Evolutionary conservation across 2,329 filamentous ascomycete species (phyloP).

Genomic region (Aspergillus thermomutatus): DNA sequence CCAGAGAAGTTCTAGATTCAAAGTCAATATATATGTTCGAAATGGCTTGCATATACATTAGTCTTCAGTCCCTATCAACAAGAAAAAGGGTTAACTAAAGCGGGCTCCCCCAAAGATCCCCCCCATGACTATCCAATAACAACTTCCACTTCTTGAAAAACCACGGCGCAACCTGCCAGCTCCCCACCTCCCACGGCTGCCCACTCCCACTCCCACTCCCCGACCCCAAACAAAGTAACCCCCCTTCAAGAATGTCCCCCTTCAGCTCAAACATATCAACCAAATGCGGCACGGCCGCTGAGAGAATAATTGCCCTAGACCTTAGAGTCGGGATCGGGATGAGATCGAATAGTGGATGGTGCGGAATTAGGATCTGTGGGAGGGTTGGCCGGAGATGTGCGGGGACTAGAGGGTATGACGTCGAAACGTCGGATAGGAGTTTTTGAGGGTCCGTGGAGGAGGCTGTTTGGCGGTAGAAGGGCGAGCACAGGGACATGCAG

Average conservation of each 20-base stretch:
- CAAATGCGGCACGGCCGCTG: constrained; percentile 25
- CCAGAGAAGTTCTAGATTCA: no score
- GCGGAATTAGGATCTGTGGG: constrained; percentile 37
- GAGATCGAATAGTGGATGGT: constrained; percentile 37
- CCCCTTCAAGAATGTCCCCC: constrained; percentile 33
- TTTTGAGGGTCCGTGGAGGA: constrained; percentile 12
- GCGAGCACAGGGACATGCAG: constrained; percentile 25
- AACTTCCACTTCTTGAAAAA: constrained; percentile 29
- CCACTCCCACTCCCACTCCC: constrained; percentile 1
- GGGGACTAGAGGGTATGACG: constrained; percentile 20
- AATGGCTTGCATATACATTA: no score
- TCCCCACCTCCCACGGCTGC: constrained; percentile 35
- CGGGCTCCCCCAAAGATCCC: no score
- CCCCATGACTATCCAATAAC: background rate
- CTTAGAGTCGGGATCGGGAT: constrained; percentile 35
- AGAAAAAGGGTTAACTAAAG: no score
- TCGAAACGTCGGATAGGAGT: constrained; percentile 20
- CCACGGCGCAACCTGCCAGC: constrained; percentile 29
- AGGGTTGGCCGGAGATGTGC: constrained; percentile 35
- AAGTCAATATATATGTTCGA: no score
- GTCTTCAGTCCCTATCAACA: no score
- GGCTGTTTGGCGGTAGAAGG: constrained; percentile 28
- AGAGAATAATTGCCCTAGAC: constrained; percentile 31
- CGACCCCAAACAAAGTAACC: constrained; percentile 20
- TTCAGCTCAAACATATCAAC: constrained; percentile 38